phyloP scores from a whole-genome alignment of 805 yeast genomes.

The Ogataea nakhonphanomensis region DNA sequence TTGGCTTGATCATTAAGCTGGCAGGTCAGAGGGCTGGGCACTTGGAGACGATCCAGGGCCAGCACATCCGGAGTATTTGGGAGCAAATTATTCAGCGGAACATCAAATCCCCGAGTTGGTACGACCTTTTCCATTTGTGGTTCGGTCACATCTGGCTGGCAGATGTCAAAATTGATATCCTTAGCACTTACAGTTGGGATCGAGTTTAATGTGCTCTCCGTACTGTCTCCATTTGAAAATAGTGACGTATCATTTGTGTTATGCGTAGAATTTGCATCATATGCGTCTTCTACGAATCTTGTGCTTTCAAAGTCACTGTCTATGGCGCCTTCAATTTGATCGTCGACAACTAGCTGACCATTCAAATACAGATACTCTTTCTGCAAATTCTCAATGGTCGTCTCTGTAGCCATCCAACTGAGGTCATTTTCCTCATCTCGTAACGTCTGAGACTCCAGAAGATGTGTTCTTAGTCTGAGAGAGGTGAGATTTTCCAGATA shows the following conservation, averaged over 20 bases:
- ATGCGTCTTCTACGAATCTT: background rate
- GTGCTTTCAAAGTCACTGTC: background rate
- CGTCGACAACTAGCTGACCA: constrained; percentile 26
- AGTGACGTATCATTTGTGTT: constrained; percentile 9
- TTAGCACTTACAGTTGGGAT: background rate
- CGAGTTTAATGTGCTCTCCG: background rate
- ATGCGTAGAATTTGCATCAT: background rate
- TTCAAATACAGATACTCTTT: constrained; percentile 38
- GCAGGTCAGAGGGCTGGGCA: too few species aligned
- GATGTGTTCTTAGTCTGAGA: constrained; percentile 31
- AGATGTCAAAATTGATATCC: too few species aligned
- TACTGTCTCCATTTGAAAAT: constrained; percentile 10
- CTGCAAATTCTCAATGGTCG: constrained; percentile 42
- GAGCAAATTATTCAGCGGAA: background rate
- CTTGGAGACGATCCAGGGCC: too few species aligned
- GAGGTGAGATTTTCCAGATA: constrained; percentile 32
- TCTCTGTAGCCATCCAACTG: constrained; percentile 44
- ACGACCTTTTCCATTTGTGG: background rate
- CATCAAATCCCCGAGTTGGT: constrained; percentile 6
- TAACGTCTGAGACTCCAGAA: constrained; percentile 32
- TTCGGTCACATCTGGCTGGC: background rate
- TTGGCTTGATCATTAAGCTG: too few species aligned
- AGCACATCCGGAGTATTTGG: too few species aligned
- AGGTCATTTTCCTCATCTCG: constrained; percentile 33
- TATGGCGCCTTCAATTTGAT: constrained; percentile 1